Percentiles rank a stretch among this genome's conserved stretches.
phyloP scores from a whole-genome alignment of 1,284 basidiomycete species.

The Ustanciosporium gigantosporum region DNA sequence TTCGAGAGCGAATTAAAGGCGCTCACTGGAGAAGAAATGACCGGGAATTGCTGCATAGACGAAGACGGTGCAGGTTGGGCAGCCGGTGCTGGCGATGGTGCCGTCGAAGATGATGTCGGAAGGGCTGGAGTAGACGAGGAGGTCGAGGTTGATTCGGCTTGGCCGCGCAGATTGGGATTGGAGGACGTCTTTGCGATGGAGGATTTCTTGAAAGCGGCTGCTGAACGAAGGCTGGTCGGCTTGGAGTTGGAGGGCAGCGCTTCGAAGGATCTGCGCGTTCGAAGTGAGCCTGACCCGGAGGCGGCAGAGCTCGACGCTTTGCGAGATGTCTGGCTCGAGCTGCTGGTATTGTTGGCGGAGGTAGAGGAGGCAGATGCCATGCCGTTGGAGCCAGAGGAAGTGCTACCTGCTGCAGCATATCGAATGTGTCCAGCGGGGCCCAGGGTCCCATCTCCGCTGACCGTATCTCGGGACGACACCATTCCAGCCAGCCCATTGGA shows the following conservation, averaged over 20 bases:
- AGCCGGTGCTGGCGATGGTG: conserved; percentile 11
- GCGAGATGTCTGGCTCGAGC: neutral
- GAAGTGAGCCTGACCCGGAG: neutral
- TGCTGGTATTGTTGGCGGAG: neutral
- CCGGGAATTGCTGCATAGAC: neutral
- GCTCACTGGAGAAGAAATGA: neutral
- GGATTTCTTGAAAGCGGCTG: neutral
- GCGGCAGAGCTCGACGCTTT: neutral
- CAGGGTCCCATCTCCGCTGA: conserved; percentile 26
- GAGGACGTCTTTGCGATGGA: conserved; percentile 31
- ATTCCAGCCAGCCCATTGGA: conserved; percentile 40
- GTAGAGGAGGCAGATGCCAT: neutral
- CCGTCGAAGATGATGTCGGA: conserved; percentile 4
- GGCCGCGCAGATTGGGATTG: conserved; percentile 39
- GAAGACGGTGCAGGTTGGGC: neutral
- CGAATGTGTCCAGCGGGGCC: conserved; percentile 35
- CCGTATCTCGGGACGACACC: conserved; percentile 26
- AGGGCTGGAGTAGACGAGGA: conserved; percentile 2
- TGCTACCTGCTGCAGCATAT: conserved; percentile 19
- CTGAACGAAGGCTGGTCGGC: neutral
- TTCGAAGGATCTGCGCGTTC: conserved; percentile 7
- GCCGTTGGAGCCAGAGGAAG: conserved; percentile 1
- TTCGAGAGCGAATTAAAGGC: neutral
- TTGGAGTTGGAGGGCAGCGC: conserved; percentile 5
- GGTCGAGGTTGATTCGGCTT: neutral